Base-by-base conservation (phyloP, 495 filamentous ascomycete genomes). In the Neurospora intermedia region DNA sequence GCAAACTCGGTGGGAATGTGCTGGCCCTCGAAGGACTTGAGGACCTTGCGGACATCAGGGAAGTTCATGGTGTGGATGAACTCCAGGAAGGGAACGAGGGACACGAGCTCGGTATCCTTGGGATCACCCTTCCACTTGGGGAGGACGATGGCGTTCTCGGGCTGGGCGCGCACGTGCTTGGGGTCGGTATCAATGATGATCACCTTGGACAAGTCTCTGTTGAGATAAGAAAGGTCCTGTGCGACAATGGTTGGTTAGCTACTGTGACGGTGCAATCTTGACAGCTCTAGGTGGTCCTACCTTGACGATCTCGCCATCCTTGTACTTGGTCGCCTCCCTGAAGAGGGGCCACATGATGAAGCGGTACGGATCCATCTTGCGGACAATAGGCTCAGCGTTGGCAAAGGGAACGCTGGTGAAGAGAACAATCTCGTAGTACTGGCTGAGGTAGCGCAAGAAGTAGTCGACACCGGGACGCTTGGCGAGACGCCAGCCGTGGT, bases 391-490 rank as follows among this genome's bases (percentile, higher is more conserved):
- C 72, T 97, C 94, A 11, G 89, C 96, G 74, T 91, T 91, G 79
- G 89, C 89, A 76, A 88, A 91, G 6, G 94, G 92, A 18, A 94
- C 89, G 72, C 87, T 93, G 39, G 96, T 98, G 85, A 97, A 99
- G 66, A 99, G 88, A 45, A 98, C 96, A 31, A 99, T 86, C 80
- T 99, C 96, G 81, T 97, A 99, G 85, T 98, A 98, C 80, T 97
- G 93, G 82, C 91, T 94, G 46, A 99, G 86, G 80, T 99, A 99
- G 78, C 92, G 93, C 71, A 99, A 82, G 85, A 99, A 98, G 85
- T 99, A 99, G 83, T 99, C 96, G 66, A 97, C 87, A 48, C 96
- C 96, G 39, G 96, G 96, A 43, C 96, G 89, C 84, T 99, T 99
- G 54, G 96, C 96, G 76, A 95, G 88, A 73, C 95, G 89, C 95